phyloP scores from a whole-genome alignment of 768 basidiomycete species.

The Naganishia vishniacii region DNA sequence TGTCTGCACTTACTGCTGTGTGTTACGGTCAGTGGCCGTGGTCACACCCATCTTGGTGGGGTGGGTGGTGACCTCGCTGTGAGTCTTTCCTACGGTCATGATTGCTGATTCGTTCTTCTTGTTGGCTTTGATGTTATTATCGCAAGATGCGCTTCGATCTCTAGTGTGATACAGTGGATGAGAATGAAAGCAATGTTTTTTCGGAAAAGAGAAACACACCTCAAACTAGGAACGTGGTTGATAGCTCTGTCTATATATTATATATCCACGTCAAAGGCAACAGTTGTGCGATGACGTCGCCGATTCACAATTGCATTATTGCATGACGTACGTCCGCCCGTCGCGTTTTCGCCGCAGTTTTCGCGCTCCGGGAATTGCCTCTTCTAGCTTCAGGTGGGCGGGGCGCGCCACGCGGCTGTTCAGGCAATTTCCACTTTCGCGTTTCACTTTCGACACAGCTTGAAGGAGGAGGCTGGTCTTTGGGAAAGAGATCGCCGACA shows the following conservation, averaged over 20 bases:
- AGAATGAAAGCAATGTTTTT: not conserved
- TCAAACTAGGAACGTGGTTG: no score
- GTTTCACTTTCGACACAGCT: no score
- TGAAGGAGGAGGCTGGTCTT: no score
- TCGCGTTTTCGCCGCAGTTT: not conserved
- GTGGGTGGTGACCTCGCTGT: conserved; percentile 35
- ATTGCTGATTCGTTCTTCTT: conserved; percentile 4
- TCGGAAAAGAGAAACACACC: not conserved
- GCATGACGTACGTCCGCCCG: not conserved
- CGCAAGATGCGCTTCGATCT: not conserved
- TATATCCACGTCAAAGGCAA: not conserved
- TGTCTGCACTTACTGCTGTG: conserved; percentile 56
- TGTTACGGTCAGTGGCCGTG: conserved; percentile 59
- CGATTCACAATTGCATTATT: not conserved
- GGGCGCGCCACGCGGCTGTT: not conserved
- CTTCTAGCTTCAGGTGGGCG: not conserved
- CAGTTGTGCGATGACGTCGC: not conserved
- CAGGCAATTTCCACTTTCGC: not conserved
- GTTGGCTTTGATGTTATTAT: conserved; percentile 25
- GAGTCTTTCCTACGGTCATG: conserved; percentile 23
- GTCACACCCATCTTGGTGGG: conserved; percentile 58
- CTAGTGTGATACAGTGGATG: conserved; percentile 11
- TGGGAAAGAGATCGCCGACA: no score
- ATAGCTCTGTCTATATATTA: not conserved
- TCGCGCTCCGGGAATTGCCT: not conserved